Evolutionary conservation across 2,329 filamentous ascomycete species (phyloP).

Genomic region (Dactylellina drechsleri): DNA sequence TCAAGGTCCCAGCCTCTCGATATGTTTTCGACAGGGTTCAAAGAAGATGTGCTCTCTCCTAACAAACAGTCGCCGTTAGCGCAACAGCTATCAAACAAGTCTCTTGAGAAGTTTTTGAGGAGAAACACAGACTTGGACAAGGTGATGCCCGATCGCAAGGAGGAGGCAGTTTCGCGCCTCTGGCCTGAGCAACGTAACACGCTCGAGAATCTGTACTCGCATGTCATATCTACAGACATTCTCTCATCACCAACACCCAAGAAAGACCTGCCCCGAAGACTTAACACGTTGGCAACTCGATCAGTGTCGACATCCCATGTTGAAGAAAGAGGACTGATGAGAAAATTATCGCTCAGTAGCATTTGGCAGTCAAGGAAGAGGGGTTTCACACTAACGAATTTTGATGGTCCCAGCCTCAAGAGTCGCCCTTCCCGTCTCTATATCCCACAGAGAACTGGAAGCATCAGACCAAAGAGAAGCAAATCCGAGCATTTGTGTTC

Average conservation of each 20-base stretch:
- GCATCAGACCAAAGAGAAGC: conserved; percentile 39
- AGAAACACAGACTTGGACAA: conserved; percentile 38
- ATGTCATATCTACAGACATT: conserved; percentile 50
- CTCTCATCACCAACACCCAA: conserved; percentile 36
- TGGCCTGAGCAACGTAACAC: conserved; percentile 53
- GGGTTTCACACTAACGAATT: conserved; percentile 40
- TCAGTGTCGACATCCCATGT: conserved; percentile 36
- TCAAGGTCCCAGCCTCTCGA: conserved; percentile 50
- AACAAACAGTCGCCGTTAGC: conserved; percentile 15
- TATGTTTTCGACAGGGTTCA: conserved; percentile 25
- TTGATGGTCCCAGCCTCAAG: conserved; percentile 20
- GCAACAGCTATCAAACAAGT: conserved; percentile 35
- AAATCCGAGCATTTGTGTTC: conserved; percentile 43
- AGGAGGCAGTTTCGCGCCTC: conserved; percentile 49
- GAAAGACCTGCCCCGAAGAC: conserved; percentile 33
- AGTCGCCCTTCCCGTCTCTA: conserved; percentile 36
- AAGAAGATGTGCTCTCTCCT: conserved; percentile 10
- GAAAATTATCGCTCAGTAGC: conserved; percentile 39
- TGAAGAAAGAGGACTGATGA: conserved; percentile 42
- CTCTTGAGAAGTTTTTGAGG: conserved; percentile 38
- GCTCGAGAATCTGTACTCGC: conserved; percentile 49
- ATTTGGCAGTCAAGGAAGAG: conserved; percentile 51
- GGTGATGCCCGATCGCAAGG: conserved; percentile 32
- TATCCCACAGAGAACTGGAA: conserved; percentile 35
- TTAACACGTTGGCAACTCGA: conserved; percentile 28